Conservation (phyloP, 148 eudicot genomes). For the Camellia lanceoleosa region DNA sequence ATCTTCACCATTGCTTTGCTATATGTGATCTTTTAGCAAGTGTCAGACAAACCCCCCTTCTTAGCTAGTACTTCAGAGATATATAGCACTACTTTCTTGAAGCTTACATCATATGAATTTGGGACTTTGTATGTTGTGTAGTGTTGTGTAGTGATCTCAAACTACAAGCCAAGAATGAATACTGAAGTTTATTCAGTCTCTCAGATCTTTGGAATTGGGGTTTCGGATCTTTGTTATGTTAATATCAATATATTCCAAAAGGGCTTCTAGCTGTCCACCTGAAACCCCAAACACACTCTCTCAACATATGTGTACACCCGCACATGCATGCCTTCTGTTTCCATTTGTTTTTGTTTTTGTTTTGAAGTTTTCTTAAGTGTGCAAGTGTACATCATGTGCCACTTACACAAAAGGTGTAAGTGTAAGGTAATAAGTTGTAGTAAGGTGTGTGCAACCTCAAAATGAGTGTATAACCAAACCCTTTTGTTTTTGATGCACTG, state of each 20-base stretch:
- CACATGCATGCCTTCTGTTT: not conserved
- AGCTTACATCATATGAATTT: not conserved
- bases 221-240: constrained; percentile 11
- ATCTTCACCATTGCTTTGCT: not conserved
- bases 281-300: not conserved
- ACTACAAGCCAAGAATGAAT: not conserved
- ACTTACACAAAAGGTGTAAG: too few relatives aligned
- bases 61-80: not conserved
- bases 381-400: too few relatives aligned
- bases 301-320: not conserved
- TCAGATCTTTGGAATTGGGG: constrained; percentile 13
- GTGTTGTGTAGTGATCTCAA: not conserved
- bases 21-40: too few relatives aligned
- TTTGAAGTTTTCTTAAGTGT: too few relatives aligned
- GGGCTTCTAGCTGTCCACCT: constrained; percentile 2
- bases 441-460: too few relatives aligned
- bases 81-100: too few relatives aligned
- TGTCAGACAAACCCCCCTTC: not conserved
- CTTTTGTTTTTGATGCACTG: too few relatives aligned
- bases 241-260: not conserved
- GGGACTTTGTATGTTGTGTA: too few relatives aligned
- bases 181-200: not conserved
- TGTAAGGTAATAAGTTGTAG: too few relatives aligned
- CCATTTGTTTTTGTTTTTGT: not conserved
- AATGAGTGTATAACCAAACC: too few relatives aligned